Conservation (phyloP, 305 asterid genomes). For the Lippia alba region DNA sequence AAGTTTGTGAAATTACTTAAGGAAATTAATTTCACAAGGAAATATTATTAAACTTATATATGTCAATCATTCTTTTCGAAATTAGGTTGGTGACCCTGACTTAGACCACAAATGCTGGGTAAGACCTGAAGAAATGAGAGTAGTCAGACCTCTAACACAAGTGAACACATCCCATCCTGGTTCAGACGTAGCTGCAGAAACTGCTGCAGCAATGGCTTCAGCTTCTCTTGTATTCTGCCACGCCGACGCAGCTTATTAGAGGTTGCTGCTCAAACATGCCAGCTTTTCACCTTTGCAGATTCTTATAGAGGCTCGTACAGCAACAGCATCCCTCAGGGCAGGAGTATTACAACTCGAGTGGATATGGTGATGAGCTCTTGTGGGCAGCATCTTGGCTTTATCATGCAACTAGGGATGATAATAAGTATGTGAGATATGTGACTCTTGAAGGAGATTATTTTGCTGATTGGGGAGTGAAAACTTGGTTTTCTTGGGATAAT, state of each 20-base stretch:
- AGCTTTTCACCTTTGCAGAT: constrained; percentile 64
- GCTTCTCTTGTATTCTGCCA: constrained; percentile 66
- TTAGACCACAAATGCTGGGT: constrained; percentile 78
- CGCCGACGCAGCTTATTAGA: constrained; percentile 45
- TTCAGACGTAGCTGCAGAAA: constrained; percentile 77
- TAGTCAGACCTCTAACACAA: constrained; percentile 51
- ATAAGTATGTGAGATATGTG: constrained; percentile 46
- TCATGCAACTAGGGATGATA: constrained; percentile 57
- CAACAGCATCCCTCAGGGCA: constrained; percentile 53
- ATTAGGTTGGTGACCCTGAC: constrained; percentile 71
- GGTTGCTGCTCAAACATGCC: constrained; percentile 57
- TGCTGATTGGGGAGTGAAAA: constrained; percentile 58
- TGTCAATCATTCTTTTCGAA: too few species aligned
- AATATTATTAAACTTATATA: too few species aligned
- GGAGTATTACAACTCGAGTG: constrained; percentile 61
- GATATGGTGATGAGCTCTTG: constrained; percentile 73
- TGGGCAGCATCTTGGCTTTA: constrained; percentile 92
- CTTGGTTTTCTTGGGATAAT: constrained; percentile 74
- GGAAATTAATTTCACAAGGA: too few species aligned
- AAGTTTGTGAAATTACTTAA: too few species aligned
- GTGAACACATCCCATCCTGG: constrained; percentile 66
- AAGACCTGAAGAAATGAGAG: constrained; percentile 58
- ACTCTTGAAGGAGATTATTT: constrained; percentile 47
- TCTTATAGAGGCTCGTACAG: constrained; percentile 60
- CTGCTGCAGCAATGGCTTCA: constrained; percentile 84